Base-by-base conservation (phyloP, 2,329 filamentous ascomycete genomes). In the Bipolaris gigantea region DNA sequence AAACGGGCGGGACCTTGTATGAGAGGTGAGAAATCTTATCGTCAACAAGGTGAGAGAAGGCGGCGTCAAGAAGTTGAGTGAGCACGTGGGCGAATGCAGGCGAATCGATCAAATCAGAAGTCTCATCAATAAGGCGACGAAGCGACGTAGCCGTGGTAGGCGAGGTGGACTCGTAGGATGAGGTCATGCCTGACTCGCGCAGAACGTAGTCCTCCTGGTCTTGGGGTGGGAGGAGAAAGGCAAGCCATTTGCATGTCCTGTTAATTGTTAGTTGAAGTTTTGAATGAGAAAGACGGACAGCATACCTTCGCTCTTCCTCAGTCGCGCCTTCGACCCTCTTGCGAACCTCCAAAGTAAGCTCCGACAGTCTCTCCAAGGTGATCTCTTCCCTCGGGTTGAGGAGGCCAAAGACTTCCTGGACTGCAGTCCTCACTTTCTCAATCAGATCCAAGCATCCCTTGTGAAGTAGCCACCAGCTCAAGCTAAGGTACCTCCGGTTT, bases 391-490 rank as follows among this genome's bases (percentile, higher is more conserved):
- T 85, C 1, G 92, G 92, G 72, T 92, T 96, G 45, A 97, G 79
- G 57, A 85, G 82, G n/a, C 91, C 90, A 74, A 97, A 97, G 21
- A 93, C 89, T 48, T 95, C 89, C 64, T 88, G 88, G 21, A 99
- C 94, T 4, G 92, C 92, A n/a, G 80, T 79, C 70, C 92, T 87
- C 43, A 99, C 92, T 60, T 87, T 89, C 52, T 85, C 81, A 82
- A 92, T 88, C 52, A 97, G 79, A 53, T 92, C 85, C 61, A 86
- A 85, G 87, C 92, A 97, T 39, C 94, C 94, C 61, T 86, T 85
- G 76, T 99, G 93, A 43, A 99, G 81, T 42, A 99, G 79, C 92
- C 93, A 99, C 94, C 94, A 99, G 76, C 91, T 96, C 73, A 97
- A 96, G 36, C 92, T 95, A 44, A 99, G 81, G 71, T 97, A 99